Evolutionary conservation across 208 protist species (phyloP).

Genomic region (Tritrichomonas foetus): DNA sequence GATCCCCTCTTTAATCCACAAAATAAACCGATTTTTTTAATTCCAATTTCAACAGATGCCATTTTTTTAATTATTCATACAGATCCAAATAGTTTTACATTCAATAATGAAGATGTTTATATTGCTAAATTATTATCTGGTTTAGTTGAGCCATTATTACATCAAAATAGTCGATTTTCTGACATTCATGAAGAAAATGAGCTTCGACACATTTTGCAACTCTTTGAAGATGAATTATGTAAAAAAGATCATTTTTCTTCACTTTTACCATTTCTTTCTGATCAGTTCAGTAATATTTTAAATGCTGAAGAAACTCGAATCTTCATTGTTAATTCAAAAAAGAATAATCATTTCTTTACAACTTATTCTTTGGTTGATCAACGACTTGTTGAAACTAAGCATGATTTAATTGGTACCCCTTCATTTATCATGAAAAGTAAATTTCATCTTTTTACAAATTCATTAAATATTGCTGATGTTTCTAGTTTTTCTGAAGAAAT

Average conservation of each 20-base stretch:
- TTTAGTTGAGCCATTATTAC: neutral
- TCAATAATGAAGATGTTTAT: constrained; percentile 1
- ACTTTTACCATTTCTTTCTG: neutral
- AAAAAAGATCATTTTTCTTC: neutral
- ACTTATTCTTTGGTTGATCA: neutral
- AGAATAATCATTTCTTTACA: neutral
- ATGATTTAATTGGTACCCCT: neutral
- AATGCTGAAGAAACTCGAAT: neutral
- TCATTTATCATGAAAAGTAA: neutral
- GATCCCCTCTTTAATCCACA: constrained; percentile 28
- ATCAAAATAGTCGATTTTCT: neutral
- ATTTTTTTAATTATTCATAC: neutral
- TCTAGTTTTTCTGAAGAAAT: neutral
- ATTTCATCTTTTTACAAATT: neutral
- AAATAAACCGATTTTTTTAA: neutral
- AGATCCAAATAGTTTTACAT: neutral
- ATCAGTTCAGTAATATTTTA: neutral
- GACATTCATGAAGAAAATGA: neutral
- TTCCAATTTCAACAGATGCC: neutral
- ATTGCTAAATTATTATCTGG: neutral
- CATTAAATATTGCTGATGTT: neutral
- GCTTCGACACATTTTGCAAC: neutral
- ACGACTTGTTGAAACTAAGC: neutral
- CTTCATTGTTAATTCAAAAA: neutral
- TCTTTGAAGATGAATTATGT: neutral